Conservation (phyloP, 148 eudicot genomes). For the Fagopyrum homotropicum region DNA sequence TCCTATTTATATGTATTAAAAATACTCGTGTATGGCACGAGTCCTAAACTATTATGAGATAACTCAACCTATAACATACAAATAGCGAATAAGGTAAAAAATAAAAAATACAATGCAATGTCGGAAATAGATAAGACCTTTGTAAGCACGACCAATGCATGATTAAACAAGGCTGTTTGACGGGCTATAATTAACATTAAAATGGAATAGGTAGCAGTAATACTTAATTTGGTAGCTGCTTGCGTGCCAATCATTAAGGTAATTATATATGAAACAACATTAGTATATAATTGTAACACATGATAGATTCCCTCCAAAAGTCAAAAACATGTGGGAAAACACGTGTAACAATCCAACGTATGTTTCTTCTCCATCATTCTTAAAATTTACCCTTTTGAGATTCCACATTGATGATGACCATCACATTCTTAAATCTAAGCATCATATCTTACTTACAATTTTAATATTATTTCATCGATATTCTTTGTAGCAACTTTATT, state of each 20-base stretch:
- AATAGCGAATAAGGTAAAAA: no score
- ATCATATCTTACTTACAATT: no score
- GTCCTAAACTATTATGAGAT: no score
- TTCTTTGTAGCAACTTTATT: no score
- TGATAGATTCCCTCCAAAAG: slow-evolving; percentile 6
- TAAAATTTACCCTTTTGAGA: not conserved
- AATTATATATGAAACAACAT: not conserved
- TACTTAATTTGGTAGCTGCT: no score
- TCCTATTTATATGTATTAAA: no score
- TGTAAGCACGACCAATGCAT: not conserved
- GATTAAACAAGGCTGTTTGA: no score
- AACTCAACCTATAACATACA: no score
- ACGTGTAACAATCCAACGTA: not conserved
- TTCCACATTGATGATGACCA: not conserved
- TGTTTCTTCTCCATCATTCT: not conserved
- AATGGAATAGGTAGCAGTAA: not conserved
- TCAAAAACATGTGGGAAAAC: slow-evolving; percentile 3
- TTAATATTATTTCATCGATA: not conserved
- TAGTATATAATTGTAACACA: slow-evolving; percentile 10
- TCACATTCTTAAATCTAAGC: not conserved
- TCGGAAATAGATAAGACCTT: not conserved
- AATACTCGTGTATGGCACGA: no score
- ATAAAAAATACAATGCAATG: not conserved
- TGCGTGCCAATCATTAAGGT: slow-evolving; percentile 5
- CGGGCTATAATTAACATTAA: not conserved